These are phyloP conservation scores for Phytophthora hybrid DNA, from an alignment of 352 stramenopile genomes.

Conservation along the genomic window DNA sequence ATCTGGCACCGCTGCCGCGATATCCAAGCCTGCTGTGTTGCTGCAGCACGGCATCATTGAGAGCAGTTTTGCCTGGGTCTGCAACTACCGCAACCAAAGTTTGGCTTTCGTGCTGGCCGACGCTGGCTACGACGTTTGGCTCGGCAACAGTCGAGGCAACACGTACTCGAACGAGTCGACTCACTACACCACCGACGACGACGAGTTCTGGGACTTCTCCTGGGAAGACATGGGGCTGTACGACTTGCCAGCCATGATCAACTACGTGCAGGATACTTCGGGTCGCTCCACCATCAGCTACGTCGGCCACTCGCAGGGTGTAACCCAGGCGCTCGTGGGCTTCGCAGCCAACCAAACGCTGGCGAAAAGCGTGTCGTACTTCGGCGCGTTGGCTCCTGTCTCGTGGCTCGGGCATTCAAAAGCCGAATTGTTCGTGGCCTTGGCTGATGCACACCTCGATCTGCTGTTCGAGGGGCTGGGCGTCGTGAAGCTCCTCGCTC, in stretches of 20 bases:
- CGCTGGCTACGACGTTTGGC: slow-evolving; percentile 66
- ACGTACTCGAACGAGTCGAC: slow-evolving; percentile 59
- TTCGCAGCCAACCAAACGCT: slow-evolving; percentile 61
- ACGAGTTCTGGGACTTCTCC: slow-evolving; percentile 58
- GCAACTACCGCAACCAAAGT: slow-evolving; percentile 64
- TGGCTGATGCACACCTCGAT: slow-evolving; percentile 49
- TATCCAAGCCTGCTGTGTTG: slow-evolving; percentile 53
- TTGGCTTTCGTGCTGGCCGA: slow-evolving; percentile 61
- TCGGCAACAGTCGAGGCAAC: slow-evolving; percentile 62
- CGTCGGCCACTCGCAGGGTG: slow-evolving; percentile 63
- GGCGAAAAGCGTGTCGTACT: slow-evolving; percentile 57
- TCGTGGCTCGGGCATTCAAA: slow-evolving; percentile 44
- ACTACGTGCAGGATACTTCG: slow-evolving; percentile 46
- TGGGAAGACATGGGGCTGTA: slow-evolving; percentile 62
- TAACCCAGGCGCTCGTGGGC: slow-evolving; percentile 55
- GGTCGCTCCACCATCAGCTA: slow-evolving; percentile 50
- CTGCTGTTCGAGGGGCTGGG: slow-evolving; percentile 44
- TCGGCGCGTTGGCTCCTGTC: slow-evolving; percentile 56
- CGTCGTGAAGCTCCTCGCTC: slow-evolving; percentile 41
- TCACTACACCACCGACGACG: slow-evolving; percentile 43
- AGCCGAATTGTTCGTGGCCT: slow-evolving; percentile 40
- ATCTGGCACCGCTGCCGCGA: slow-evolving; percentile 5
- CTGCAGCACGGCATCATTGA: slow-evolving; percentile 63
- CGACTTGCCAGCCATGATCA: slow-evolving; percentile 56
- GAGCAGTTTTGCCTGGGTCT: slow-evolving; percentile 57